A percentile compares a stretch with the other conserved stretches of the same genome.
Conservation (phyloP, 2,329 filamentous ascomycete genomes). For the Beauveria rudraprayagi region DNA sequence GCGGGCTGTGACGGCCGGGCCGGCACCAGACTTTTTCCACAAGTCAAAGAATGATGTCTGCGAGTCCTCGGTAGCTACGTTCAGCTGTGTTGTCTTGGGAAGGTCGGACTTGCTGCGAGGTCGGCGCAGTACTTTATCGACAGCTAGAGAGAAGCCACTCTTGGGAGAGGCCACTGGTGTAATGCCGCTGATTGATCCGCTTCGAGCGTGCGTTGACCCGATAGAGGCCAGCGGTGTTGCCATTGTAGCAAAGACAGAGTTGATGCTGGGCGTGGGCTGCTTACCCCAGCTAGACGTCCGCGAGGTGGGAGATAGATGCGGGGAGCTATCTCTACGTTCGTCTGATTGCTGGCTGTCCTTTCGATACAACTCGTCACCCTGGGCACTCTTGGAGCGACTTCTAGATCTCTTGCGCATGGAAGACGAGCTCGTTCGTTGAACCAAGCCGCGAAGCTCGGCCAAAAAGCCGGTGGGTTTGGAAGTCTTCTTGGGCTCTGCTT, state of each 20-base stretch:
- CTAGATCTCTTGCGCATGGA: slow-evolving; percentile 39
- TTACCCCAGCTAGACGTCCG: slow-evolving; percentile 45
- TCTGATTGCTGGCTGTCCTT: slow-evolving; percentile 23
- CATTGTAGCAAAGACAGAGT: slow-evolving; percentile 50
- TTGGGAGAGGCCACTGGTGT: slow-evolving; percentile 46
- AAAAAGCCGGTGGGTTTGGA: slow-evolving; percentile 39
- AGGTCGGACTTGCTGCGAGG: slow-evolving; percentile 48
- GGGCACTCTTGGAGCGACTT: slow-evolving; percentile 30
- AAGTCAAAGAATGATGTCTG: slow-evolving; percentile 40
- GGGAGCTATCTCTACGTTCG: slow-evolving; percentile 33
- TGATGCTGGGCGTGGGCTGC: slow-evolving; percentile 47
- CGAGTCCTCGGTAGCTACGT: slow-evolving; percentile 24
- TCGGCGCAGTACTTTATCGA: slow-evolving; percentile 44
- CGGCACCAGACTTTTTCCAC: slow-evolving; percentile 45
- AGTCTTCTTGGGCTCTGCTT: slow-evolving; percentile 32
- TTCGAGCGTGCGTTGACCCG: slow-evolving; percentile 45
- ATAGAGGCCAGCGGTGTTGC: slow-evolving; percentile 47
- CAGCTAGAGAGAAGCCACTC: slow-evolving; percentile 35
- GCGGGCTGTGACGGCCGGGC: slow-evolving; percentile 43
- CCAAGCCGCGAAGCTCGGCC: slow-evolving; percentile 40
- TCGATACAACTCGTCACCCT: slow-evolving; percentile 11
- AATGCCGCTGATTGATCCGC: slow-evolving; percentile 49
- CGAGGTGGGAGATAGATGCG: slow-evolving; percentile 40
- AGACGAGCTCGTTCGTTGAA: slow-evolving; percentile 40
- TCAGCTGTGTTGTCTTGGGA: slow-evolving; percentile 28